phyloP scores from a whole-genome alignment of 1,139 yeast genomes.

The Taphrina confusa region DNA sequence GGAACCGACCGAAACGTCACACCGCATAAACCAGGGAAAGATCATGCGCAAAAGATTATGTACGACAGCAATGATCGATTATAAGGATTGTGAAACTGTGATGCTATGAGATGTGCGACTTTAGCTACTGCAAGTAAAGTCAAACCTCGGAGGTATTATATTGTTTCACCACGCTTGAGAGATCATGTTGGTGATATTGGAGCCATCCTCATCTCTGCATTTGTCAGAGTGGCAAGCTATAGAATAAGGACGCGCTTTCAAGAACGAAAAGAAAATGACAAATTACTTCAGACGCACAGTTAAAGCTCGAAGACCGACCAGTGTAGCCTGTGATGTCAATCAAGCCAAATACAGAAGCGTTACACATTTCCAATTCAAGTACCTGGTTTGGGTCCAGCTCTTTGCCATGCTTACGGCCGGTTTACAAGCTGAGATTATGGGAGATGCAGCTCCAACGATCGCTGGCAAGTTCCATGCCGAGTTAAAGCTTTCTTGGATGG shows the following conservation, averaged over 20 bases:
- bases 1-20: too few relatives aligned
- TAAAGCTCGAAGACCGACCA: not conserved
- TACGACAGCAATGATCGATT: too few relatives aligned
- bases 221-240: too few relatives aligned
- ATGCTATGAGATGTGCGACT: too few relatives aligned
- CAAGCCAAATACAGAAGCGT: slow-evolving; percentile 10
- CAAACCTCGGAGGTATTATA: not conserved
- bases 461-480: slow-evolving; percentile 15
- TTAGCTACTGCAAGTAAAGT: too few relatives aligned
- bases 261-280: too few relatives aligned
- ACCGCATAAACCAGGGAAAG: too few relatives aligned
- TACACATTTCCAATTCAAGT: not conserved
- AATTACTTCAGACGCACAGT: not conserved
- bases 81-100: too few relatives aligned
- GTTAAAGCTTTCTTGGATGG: slow-evolving; percentile 22
- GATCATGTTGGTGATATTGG: too few relatives aligned
- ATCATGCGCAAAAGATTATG: too few relatives aligned
- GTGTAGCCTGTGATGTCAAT: slow-evolving; percentile 7
- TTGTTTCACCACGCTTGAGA: slow-evolving; percentile 1
- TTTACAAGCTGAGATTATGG: slow-evolving; percentile 26
- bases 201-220: too few relatives aligned
- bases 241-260: too few relatives aligned
- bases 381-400: slow-evolving; percentile 4
- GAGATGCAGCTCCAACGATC: slow-evolving; percentile 26
- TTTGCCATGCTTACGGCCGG: slow-evolving; percentile 24